Evolutionary conservation across 2,329 filamentous ascomycete species (phyloP), one percentile per base, ranked within the genome.

Genomic region (Uncinocarpus reesii): DNA sequence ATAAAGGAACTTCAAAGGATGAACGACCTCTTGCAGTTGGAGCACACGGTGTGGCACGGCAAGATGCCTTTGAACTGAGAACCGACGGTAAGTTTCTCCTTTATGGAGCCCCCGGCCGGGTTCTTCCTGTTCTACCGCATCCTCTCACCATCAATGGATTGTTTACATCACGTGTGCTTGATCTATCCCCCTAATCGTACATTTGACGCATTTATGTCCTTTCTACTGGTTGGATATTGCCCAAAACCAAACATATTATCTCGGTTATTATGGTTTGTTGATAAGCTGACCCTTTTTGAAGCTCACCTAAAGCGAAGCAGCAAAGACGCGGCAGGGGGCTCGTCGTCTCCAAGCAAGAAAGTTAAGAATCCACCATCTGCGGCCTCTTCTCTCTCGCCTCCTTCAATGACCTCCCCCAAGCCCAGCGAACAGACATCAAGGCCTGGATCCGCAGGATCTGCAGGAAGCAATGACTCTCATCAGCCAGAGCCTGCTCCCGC

Each of bases 371-470:
- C 55, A n/a, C 57, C 56, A 1, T 66, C 66, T 2, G 62, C 59
- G 32, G 60, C 59, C 47, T 68, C 66, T 8, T 65, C 66, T 15
- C 58, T 66, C n/a, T 68, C 65, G 10, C 64, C 65, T 29, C 62
- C 65, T 4, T 64, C 62, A 4, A 67, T 70, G 15, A 64, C 68
- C 47, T 69, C 72, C 29, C 70, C 71, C 4, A 65, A 65, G 24
- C 64, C 65, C 7, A 77, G 75, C 41, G 78, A 82, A 52, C 75
- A 80, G 62, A 69, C 78, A 57, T 71, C 79, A 57, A 76, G 77
- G 50, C 74, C 81, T 60, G 74, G 75, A 53, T 75, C 77, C 21
- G 79, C 82, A 42, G 74, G 77, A 34, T 87, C 85, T 4, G 72
- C 74, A 26, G 73, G 71, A 42, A 72, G 71, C 49, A 74, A 74